Conservation (phyloP, 345 rosid species). For the Crucihimalaya himalaica region DNA sequence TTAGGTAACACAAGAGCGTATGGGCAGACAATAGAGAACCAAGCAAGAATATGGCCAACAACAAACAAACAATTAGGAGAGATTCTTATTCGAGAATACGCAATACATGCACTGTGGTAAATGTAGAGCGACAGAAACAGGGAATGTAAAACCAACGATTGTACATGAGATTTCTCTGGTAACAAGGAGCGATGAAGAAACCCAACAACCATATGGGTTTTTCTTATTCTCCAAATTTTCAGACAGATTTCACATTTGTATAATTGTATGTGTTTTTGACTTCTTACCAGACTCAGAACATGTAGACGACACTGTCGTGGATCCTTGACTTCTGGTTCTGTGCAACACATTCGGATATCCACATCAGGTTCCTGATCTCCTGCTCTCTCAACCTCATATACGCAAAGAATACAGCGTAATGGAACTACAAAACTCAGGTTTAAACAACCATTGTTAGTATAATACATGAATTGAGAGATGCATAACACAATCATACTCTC, state of each 20-base stretch:
- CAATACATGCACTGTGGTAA: slow-evolving; percentile 11
- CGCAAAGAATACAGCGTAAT: slow-evolving; percentile 88
- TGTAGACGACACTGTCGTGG: slow-evolving; percentile 95
- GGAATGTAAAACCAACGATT: neutral
- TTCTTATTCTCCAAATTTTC: slow-evolving; percentile 23
- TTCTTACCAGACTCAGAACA: slow-evolving; percentile 52
- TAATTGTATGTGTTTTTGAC: neutral
- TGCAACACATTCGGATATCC: slow-evolving; percentile 98
- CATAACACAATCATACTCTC: neutral
- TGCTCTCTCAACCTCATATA: slow-evolving; percentile 98
- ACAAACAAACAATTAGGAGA: slow-evolving; percentile 11
- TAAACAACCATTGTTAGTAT: neutral
- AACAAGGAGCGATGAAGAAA: slow-evolving; percentile 8
- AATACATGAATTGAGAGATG: neutral
- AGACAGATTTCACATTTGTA: neutral
- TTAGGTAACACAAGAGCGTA: neutral
- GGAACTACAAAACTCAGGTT: slow-evolving; percentile 63
- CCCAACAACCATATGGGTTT: slow-evolving; percentile 6
- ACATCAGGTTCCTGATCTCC: slow-evolving; percentile 97
- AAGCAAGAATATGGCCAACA: neutral
- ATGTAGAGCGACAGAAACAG: slow-evolving; percentile 8
- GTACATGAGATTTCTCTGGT: neutral
- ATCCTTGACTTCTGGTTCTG: slow-evolving; percentile 98
- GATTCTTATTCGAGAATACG: slow-evolving; percentile 12
- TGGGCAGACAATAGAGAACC: neutral